Conservation (phyloP, 345 rosid genomes). For the Ceriops zippeliana region DNA sequence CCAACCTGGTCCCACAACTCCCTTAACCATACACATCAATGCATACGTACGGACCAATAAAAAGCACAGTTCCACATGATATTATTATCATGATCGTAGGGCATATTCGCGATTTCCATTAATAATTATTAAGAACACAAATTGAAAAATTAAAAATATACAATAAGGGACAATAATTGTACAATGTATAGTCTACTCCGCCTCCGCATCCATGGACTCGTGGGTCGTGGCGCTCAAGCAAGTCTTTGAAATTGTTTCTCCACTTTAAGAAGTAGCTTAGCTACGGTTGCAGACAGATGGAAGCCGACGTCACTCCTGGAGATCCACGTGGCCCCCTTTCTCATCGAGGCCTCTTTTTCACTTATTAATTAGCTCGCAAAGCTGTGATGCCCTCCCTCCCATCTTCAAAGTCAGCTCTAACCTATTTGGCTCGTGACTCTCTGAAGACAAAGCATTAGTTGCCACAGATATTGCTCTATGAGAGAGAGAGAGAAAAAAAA, state of each 20-base stretch:
- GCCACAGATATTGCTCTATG: too few relatives aligned
- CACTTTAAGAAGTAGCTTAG: slow-evolving; percentile 1
- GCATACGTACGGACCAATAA: too few relatives aligned
- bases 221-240: background rate
- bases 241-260: slow-evolving; percentile 6
- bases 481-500: too few relatives aligned
- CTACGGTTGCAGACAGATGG: slow-evolving; percentile 19
- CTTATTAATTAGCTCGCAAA: background rate
- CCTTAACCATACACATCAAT: background rate
- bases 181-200: too few relatives aligned
- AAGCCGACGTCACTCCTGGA: slow-evolving; percentile 40
- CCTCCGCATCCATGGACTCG: too few relatives aligned
- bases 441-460: background rate
- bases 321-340: slow-evolving; percentile 44
- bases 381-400: background rate
- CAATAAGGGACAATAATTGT: too few relatives aligned
- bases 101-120: too few relatives aligned
- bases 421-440: background rate
- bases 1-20: background rate
- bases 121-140: too few relatives aligned
- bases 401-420: background rate
- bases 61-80: too few relatives aligned
- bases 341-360: slow-evolving; percentile 12
- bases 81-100: too few relatives aligned
- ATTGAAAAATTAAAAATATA: too few relatives aligned